A percentile compares a stretch with the other conserved stretches of the same genome.
Evolutionary conservation across 768 basidiomycete species (phyloP).

Genomic region (Suillus sp.): DNA sequence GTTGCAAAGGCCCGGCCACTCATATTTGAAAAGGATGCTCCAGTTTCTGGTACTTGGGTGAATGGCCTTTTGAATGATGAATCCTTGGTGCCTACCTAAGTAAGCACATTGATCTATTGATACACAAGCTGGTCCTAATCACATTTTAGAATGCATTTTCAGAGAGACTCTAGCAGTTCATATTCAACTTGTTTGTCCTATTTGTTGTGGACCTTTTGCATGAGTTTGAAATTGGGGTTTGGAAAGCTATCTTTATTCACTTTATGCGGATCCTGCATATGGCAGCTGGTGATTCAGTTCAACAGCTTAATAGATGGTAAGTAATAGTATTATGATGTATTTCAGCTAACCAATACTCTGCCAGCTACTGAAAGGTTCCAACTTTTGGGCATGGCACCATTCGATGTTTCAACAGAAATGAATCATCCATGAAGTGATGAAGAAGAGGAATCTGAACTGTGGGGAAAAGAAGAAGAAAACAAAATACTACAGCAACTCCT

Average conservation of each 20-base stretch:
- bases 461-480: no score
- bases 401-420: slow-evolving; percentile 13
- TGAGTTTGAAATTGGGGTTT: slow-evolving; percentile 16
- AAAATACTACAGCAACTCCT: no score
- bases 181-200: not conserved
- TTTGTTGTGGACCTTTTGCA: slow-evolving; percentile 7
- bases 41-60: slow-evolving; percentile 7
- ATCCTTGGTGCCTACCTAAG: slow-evolving; percentile 11
- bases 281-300: not conserved
- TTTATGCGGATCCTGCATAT: slow-evolving; percentile 6
- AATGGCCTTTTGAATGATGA: slow-evolving; percentile 9
- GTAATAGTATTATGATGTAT: not conserved
- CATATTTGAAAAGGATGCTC: slow-evolving; percentile 12
- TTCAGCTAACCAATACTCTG: not conserved
- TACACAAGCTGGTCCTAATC: not conserved
- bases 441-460: no score
- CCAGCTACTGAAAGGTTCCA: slow-evolving; percentile 17
- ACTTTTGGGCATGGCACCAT: slow-evolving; percentile 16
- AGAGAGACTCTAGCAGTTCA: not conserved
- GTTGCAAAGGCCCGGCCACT: slow-evolving; percentile 11
- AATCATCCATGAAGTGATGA: slow-evolving; percentile 16
- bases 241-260: slow-evolving; percentile 15
- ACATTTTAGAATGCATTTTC: slow-evolving; percentile 1
- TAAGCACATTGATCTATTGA: not conserved
- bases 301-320: slow-evolving; percentile 3